These are phyloP conservation scores for Lactarius quietus DNA, from an alignment of 768 basidiomycete genomes.

Conservation along the genomic window DNA sequence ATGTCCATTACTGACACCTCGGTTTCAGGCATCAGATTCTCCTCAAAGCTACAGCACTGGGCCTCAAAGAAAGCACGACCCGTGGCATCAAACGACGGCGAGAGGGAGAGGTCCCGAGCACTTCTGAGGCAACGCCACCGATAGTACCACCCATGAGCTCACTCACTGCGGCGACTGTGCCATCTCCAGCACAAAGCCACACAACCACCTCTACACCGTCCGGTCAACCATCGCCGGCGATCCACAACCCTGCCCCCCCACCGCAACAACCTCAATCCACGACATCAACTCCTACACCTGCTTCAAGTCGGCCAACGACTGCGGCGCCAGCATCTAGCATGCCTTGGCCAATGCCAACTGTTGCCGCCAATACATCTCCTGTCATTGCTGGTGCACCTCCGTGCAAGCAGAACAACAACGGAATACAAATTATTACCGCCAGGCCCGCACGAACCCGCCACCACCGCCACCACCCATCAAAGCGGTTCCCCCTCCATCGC, in stretches of 20 bases:
- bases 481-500: slow-evolving; percentile 14
- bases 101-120: slow-evolving; percentile 30
- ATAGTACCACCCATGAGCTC: slow-evolving; percentile 16
- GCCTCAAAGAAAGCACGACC: slow-evolving; percentile 71
- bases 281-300: slow-evolving; percentile 18
- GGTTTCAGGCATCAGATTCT: slow-evolving; percentile 70
- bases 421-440: slow-evolving; percentile 20
- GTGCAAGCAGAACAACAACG: slow-evolving; percentile 17
- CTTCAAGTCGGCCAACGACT: slow-evolving; percentile 20
- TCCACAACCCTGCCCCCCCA: slow-evolving; percentile 18
- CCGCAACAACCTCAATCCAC: slow-evolving; percentile 18
- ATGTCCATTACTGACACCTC: not conserved
- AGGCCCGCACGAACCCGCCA: slow-evolving; percentile 12
- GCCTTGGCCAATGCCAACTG: slow-evolving; percentile 29
- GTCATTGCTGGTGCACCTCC: slow-evolving; percentile 20
- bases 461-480: slow-evolving; percentile 8
- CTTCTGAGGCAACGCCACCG: slow-evolving; percentile 13
- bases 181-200: slow-evolving; percentile 24
- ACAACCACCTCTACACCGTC: slow-evolving; percentile 23
- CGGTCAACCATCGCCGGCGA: slow-evolving; percentile 25
- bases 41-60: slow-evolving; percentile 74
- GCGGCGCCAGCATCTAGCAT: slow-evolving; percentile 16
- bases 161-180: slow-evolving; percentile 13
- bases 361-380: slow-evolving; percentile 25
- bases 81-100: slow-evolving; percentile 60